Base-by-base conservation (phyloP, 352 stramenopile species). In the Phytophthora pseudosyringae region DNA sequence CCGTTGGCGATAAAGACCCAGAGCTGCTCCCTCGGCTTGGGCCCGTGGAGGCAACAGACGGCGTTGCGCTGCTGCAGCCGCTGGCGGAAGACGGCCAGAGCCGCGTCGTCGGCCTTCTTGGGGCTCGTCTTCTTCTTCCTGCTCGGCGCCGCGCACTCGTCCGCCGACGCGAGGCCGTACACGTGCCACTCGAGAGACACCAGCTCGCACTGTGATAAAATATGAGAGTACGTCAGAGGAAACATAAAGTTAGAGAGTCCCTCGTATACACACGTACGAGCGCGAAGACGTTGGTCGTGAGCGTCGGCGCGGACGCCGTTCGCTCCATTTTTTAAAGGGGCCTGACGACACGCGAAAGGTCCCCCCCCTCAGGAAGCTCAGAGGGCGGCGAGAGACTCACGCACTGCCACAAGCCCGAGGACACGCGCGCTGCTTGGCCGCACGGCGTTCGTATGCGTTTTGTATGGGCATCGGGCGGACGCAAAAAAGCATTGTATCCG, bases 1-100 rank as follows among this genome's bases (percentile, higher is more conserved):
- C 57, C 56, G 31, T 89, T 89, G 18, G 79, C 75, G 15, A 76
- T 67, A 49, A 89, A 89, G 7, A 89, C 66, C 80, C 78, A 89
- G 10, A 89, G 67, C 51, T 71, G 43, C 6, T 51, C 13, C 6
- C 0, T 44, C 10, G 21, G 16, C 26, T 43, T 28, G 10, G 47
- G 51, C 6, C 50, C 41, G 12, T 48, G 36, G 7, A 77, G 51
- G 5, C 73, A 63, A 38, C 75, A 76, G 12, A 87, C 59, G 52
- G 69, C 58, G 32, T 78, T 68, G 31, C 73, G 72, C 38, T 79
- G 75, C 64, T 79, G 69, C 33, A 89, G 54, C 15, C 72, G 69
- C 11, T 69, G 65, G 29, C 54, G 72, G 52, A 75, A 75, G 35
- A 69, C 45, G 3, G 46, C 36, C 10, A 87, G 53, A 1, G 68